Evolutionary conservation across 495 filamentous ascomycete genomes (phyloP).

Genomic region (Penicillium antarcticum): DNA sequence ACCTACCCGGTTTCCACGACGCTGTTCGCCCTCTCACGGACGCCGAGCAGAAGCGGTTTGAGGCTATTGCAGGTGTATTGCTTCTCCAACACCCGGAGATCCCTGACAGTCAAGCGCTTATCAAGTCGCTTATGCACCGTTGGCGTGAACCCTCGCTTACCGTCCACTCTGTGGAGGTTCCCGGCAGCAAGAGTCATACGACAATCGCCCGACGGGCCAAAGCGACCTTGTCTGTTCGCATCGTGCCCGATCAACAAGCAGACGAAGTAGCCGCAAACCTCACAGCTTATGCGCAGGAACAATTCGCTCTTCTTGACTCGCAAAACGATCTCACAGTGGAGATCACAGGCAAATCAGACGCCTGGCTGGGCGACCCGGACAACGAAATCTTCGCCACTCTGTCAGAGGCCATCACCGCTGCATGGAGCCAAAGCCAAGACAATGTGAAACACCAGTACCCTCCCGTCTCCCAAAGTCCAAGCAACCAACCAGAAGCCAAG

Average conservation of each 20-base stretch:
- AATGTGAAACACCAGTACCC: slow-evolving; percentile 33
- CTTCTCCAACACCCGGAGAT: slow-evolving; percentile 67
- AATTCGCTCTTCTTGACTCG: slow-evolving; percentile 69
- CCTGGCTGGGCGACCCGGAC: slow-evolving; percentile 89
- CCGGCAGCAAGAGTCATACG: slow-evolving; percentile 56
- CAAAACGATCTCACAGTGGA: slow-evolving; percentile 77
- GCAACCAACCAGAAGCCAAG: slow-evolving; percentile 12
- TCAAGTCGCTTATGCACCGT: slow-evolving; percentile 78
- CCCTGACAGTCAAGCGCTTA: slow-evolving; percentile 63
- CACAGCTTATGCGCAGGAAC: slow-evolving; percentile 60
- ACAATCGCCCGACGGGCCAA: slow-evolving; percentile 86
- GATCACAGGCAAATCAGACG: slow-evolving; percentile 89
- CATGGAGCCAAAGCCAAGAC: slow-evolving; percentile 55
- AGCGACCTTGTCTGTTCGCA: slow-evolving; percentile 81
- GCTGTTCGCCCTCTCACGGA: slow-evolving; percentile 70
- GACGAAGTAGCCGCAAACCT: slow-evolving; percentile 66
- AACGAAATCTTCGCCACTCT: slow-evolving; percentile 90
- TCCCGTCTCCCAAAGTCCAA: slow-evolving; percentile 11
- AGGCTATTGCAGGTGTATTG: slow-evolving; percentile 74
- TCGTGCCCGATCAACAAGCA: slow-evolving; percentile 89
- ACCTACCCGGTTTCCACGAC: slow-evolving; percentile 79
- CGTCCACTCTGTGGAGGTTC: slow-evolving; percentile 85
- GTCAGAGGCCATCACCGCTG: slow-evolving; percentile 78
- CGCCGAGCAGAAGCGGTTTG: slow-evolving; percentile 77
- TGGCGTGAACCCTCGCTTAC: slow-evolving; percentile 97